Base-by-base conservation (phyloP, 1,139 yeast species). In the Candida freyschussii region DNA sequence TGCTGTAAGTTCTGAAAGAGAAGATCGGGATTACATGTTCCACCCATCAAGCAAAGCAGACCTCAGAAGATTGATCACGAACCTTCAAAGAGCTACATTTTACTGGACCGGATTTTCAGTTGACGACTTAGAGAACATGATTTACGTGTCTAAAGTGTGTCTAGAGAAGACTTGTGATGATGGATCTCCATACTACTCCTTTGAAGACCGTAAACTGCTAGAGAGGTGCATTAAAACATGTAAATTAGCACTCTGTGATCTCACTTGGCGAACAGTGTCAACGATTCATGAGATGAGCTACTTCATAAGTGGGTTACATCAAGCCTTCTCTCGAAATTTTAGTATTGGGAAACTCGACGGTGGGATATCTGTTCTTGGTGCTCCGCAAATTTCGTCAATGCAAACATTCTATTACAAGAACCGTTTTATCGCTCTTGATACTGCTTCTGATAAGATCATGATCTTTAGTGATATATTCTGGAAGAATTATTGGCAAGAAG, bases 31-130 rank as follows among this genome's bases (percentile, higher is more conserved):
- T 53, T 80, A 76, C 52, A 76, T 80, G 83, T 78, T 79, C 48
- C 79, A 78, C 56, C 71, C 77, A 0, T 55, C 69, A 1, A 78
- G 78, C 45, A 62, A 73, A 27, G 58, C 53, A 22, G 78, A 77
- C 41, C 54, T 79, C 28, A 59, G 79, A 40, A 55, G 78, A 30
- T 63, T 79, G 44, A 67, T 79, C 8, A 67, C 72, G 2, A 79
- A 80, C 47, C 52, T 79, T 27, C 83, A 75, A 50, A 62, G 79
- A 37, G 77, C 83, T 1, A 75, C 87, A 0, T 78, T 79, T 48
- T 77, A 75, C 47, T 80, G 87, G 87, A 75, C 85, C 2, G 86
- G 86, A 0, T 79, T 79, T 47, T 65, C 77, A 18, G 67, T 66
- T 26, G 65, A 62, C 24, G 83, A 77, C 52, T 61, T 76, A 11